Base-by-base conservation (phyloP, 2,329 filamentous ascomycete genomes). In the Thelonectria rubi region DNA sequence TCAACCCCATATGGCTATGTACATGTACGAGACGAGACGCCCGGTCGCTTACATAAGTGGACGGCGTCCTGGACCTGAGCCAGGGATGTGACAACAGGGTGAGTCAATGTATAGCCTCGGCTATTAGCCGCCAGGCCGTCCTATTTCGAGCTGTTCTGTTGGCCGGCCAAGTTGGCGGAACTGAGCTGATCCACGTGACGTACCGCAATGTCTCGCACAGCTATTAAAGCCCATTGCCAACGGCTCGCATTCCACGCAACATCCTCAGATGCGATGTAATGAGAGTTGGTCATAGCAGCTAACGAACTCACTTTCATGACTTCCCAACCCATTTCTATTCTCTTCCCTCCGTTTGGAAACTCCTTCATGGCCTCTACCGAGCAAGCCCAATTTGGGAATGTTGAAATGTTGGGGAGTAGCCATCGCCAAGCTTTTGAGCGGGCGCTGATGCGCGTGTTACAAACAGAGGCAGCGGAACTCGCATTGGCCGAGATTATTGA, bases 401-500 rank as follows among this genome's bases (percentile, higher is more conserved):
- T 43, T 43, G 40, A 43, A 9, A 10, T 43, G 3, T n/a, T 43
- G 17, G 40, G 18, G n/a, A 20, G n/a, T 6, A 39, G 47, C 32
- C 47, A 34, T 49, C 24, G 30, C 67, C 20, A 40, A 17, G 17
- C 30, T 15, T 49, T 60, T 5, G 15, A 51, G 8, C 50, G 21
- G 21, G 43, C 60, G 17, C 5, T 62, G 2, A 20, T 26, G 15
- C 57, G 50, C 12, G 14, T 55, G 9, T 18, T 60, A 3, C 2
- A 14, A 1, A 57, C 46, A 2, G 40, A 67, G 9, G n/a, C 32
- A 5, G 47, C 65, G 5, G 61, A 65, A 6, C 42, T 9, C 0
- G 26, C 50, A 5, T 63, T 51, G 6, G 62, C 62, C 2, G 53
- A 67, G 5, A 63, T 67, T 2, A 37, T 67, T 0, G 65, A 67